Evolutionary conservation across 1,139 yeast species (phyloP).

Genomic region (Candida sanyaensis): DNA sequence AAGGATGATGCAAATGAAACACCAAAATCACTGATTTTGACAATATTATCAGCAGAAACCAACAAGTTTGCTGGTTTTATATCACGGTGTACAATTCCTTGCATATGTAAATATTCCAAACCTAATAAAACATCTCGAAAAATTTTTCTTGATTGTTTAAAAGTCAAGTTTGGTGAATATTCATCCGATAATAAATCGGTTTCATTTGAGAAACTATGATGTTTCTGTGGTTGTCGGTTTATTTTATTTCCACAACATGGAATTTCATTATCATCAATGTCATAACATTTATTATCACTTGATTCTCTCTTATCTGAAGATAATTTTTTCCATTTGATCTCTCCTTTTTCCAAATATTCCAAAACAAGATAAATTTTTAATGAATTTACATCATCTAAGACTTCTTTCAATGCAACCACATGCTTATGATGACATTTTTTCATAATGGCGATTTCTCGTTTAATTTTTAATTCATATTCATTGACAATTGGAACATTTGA

Average conservation of each 20-base stretch:
- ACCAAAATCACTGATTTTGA: slow-evolving; percentile 95
- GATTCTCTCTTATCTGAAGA: slow-evolving; percentile 10
- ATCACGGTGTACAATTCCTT: slow-evolving; percentile 95
- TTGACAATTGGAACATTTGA: slow-evolving; percentile 18
- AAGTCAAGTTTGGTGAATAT: slow-evolving; percentile 59
- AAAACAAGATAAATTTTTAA: slow-evolving; percentile 87
- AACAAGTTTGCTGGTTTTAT: slow-evolving; percentile 95
- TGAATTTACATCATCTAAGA: slow-evolving; percentile 81
- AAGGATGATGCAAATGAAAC: slow-evolving; percentile 83
- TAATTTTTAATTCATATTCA: slow-evolving; percentile 67
- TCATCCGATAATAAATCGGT: slow-evolving; percentile 46
- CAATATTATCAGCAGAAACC: slow-evolving; percentile 69
- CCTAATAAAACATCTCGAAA: slow-evolving; percentile 89
- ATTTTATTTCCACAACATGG: slow-evolving; percentile 37
- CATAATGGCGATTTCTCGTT: slow-evolving; percentile 94
- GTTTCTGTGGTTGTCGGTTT: slow-evolving; percentile 13
- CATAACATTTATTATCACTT: slow-evolving; percentile 3
- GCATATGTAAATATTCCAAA: slow-evolving; percentile 86
- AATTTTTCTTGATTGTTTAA: slow-evolving; percentile 65
- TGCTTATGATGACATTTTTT: slow-evolving; percentile 91
- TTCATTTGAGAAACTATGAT: slow-evolving; percentile 16
- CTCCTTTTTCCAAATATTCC: slow-evolving; percentile 92
- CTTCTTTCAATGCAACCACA: slow-evolving; percentile 84
- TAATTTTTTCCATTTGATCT: slow-evolving; percentile 75
- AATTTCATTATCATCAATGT: slow-evolving; percentile 23